A percentile compares a stretch with the other conserved stretches of the same genome.
These are phyloP conservation scores for Pseudocercospora vitis DNA, from an alignment of 2,329 filamentous ascomycete species.

Conservation along the genomic window DNA sequence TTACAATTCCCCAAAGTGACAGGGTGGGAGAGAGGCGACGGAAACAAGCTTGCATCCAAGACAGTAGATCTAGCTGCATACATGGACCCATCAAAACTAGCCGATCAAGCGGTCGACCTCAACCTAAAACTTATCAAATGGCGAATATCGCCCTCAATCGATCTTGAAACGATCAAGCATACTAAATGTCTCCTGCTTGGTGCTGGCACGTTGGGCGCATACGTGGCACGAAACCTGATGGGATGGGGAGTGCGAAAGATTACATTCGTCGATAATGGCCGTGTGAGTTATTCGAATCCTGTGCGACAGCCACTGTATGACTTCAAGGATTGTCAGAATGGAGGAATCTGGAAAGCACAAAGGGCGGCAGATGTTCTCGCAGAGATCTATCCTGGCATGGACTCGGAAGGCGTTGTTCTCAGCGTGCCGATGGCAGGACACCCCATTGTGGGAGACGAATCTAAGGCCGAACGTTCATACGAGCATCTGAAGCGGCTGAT, in stretches of 20 bases:
- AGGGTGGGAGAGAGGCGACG: conserved; percentile 86
- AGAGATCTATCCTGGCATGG: conserved; percentile 87
- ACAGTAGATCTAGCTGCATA: conserved; percentile 84
- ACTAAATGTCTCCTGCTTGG: conserved; percentile 89
- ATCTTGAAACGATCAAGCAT: conserved; percentile 84
- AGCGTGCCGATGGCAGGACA: conserved; percentile 96
- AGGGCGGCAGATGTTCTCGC: conserved; percentile 76
- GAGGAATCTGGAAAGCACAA: conserved; percentile 79
- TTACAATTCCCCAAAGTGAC: conserved; percentile 71
- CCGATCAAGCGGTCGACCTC: conserved; percentile 91
- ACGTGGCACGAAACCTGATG: conserved; percentile 87
- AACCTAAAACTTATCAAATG: conserved; percentile 99
- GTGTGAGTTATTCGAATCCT: conserved; percentile 93
- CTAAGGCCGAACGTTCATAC: conserved; percentile 70
- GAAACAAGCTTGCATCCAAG: conserved; percentile 74
- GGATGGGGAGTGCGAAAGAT: conserved; percentile 96
- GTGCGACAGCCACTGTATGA: conserved; percentile 91
- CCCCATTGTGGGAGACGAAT: conserved; percentile 69
- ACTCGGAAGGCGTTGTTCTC: conserved; percentile 75
- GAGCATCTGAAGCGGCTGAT: conserved; percentile 73
- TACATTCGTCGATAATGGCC: conserved; percentile 91
- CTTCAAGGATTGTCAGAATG: conserved; percentile 83
- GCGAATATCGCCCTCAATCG: conserved; percentile 84
- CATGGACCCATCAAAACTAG: conserved; percentile 84
- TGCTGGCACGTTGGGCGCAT: conserved; percentile 88